Percentiles rank a stretch among this genome's conserved stretches.
Conservation (phyloP, 2,329 filamentous ascomycete genomes). For the Microcyclospora tardicrescens region DNA sequence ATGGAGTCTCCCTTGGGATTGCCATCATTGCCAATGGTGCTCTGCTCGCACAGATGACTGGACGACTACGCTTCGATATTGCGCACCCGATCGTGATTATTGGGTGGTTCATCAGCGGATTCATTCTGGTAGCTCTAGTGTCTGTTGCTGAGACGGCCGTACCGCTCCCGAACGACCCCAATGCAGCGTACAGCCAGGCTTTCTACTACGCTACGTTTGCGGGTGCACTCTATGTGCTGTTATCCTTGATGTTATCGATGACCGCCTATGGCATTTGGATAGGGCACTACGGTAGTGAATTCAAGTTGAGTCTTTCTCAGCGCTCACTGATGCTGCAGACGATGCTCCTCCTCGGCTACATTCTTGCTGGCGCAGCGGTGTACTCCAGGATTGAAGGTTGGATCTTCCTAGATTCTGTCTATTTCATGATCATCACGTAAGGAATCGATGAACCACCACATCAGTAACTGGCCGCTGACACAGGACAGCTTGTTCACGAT, state of each 20-base stretch:
- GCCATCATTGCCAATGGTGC: slow-evolving; percentile 40
- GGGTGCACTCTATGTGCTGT: slow-evolving; percentile 64
- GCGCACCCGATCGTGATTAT: slow-evolving; percentile 71
- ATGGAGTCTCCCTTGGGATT: slow-evolving; percentile 39
- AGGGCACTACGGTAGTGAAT: slow-evolving; percentile 63
- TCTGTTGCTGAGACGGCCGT: slow-evolving; percentile 51
- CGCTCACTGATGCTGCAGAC: slow-evolving; percentile 81
- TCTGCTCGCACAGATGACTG: slow-evolving; percentile 33
- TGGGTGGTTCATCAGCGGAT: slow-evolving; percentile 55
- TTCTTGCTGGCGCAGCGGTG: slow-evolving; percentile 59
- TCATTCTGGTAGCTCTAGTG: slow-evolving; percentile 52
- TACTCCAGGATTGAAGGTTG: slow-evolving; percentile 51
- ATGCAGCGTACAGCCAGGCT: slow-evolving; percentile 57
- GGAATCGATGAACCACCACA: slow-evolving; percentile 63
- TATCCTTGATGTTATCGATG: slow-evolving; percentile 62
- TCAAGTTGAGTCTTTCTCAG: slow-evolving; percentile 63
- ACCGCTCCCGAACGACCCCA: slow-evolving; percentile 28
- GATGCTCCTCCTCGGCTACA: slow-evolving; percentile 64
- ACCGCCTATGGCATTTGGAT: slow-evolving; percentile 53
- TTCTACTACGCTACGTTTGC: slow-evolving; percentile 77
- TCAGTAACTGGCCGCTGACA: slow-evolving; percentile 51
- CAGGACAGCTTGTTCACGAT: slow-evolving; percentile 38
- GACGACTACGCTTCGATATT: slow-evolving; percentile 55
- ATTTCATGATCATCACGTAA: slow-evolving; percentile 27
- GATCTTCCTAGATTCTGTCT: slow-evolving; percentile 35